phyloP scores from a whole-genome alignment of 257 asterid genomes.

The Solanum arcanum region DNA sequence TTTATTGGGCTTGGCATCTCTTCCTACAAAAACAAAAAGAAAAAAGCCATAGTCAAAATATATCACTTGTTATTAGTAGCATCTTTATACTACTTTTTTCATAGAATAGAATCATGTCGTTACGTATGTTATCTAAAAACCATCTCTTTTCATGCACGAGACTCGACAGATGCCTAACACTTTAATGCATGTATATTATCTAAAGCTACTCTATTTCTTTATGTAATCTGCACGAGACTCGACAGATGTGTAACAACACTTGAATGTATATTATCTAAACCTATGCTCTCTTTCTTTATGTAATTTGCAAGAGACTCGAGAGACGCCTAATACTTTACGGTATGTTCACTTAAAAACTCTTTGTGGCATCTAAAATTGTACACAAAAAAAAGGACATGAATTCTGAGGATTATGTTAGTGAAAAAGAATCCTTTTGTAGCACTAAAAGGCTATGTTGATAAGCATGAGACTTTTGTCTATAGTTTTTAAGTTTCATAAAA shows the following conservation, averaged over 20 bases:
- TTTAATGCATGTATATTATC: too few species aligned
- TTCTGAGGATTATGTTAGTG: not conserved
- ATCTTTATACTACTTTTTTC: not conserved
- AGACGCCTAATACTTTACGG: not conserved
- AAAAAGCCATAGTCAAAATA: not conserved
- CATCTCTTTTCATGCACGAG: not conserved
- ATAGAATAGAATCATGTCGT: not conserved
- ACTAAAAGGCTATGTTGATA: slow-evolving; percentile 7
- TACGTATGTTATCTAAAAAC: not conserved
- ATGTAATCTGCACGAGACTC: too few species aligned
- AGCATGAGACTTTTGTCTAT: slow-evolving; percentile 26
- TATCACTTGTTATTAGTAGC: not conserved
- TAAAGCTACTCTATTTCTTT: too few species aligned
- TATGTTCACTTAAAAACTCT: not conserved
- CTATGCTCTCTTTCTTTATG: too few species aligned
- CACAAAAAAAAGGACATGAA: not conserved
- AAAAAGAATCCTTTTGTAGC: slow-evolving; percentile 18
- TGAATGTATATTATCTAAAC: too few species aligned
- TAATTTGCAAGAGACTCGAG: too few species aligned
- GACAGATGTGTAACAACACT: too few species aligned
- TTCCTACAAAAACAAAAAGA: slow-evolving; percentile 34
- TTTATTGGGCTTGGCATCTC: slow-evolving; percentile 60
- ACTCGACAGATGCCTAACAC: not conserved
- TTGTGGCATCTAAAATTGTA: not conserved
- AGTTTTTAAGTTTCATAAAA: slow-evolving; percentile 6